Base-by-base conservation (phyloP, 768 basidiomycete genomes). In the Auricularia sp. region DNA sequence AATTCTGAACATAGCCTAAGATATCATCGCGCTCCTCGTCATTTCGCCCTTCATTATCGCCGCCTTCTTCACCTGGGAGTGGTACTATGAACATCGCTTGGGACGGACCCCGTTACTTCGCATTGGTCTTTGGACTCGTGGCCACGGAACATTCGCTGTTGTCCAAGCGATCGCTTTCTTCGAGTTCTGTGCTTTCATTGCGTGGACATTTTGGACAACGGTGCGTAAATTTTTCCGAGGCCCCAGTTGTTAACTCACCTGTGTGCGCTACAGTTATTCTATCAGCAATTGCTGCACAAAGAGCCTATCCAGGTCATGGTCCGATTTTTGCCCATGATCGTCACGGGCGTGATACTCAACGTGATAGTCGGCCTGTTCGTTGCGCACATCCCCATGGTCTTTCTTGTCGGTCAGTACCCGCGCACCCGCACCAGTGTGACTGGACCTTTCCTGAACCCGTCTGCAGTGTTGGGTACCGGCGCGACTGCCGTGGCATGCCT, bases 241-340 rank as follows among this genome's bases (percentile, higher is more conserved):
- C 39, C 8, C 8, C 39, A 42, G 12, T 29, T 29, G 2, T 29
- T 29, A 29, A 29, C 2, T 29, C 29, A 29, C 29, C 29, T 29
- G 29, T 29, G 29, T 29, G 29, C 35, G 23, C n/a, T 29, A 11
- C 3, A 54, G 56, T 18, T 59, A 14, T 91, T 85, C 70, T 92
- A 90, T 71, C 88, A 92, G 34, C 23, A 59, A 3, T 29, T 59
- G 8, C 21, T n/a, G 2, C 16, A 23, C 56, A 59, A 59, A 29
- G 78, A 73, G 0, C 85, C 89, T 0, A 74, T 92, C 18, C 74
- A 77, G 12, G 83, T 87, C 0, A 87, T 89, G 72, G 66, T 88
- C 23, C 82, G 88, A 2, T 74, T 91, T 60, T 65, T 91, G 1
- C 90, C 90, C 0, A 89, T 88, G 87, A 81, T 83, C 42, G 70